Evolutionary conservation across 176 grass and related monocot species (phyloP), one percentile per base, ranked within the genome.

Genomic region (Tuctoria greenei): DNA sequence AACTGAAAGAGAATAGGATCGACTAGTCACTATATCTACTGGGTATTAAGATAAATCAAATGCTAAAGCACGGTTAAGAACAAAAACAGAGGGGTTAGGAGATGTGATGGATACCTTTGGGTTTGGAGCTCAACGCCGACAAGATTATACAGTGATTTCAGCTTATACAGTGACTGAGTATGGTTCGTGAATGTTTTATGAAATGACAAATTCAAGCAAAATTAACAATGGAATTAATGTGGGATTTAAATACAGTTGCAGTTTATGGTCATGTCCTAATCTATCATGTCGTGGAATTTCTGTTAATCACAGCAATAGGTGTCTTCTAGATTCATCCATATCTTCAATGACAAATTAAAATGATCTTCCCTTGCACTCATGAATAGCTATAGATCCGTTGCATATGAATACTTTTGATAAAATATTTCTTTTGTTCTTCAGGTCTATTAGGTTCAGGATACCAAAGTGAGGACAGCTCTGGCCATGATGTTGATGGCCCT

Each of bases 381-480:
- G 47, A 47, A 51, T 51, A 20, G 17, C 17, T 5, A 17, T 51
- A 20, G 47, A 51, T 20, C 6, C 16, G 0, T 51, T 51, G 47
- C 17, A 20, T 51, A 20, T 51, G 17, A 7, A 52, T 5, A 40
- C 3, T 23, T 16, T 74, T 74, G 42, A 68, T 60, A 13, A 49
- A 35, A 0, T 56, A 12, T 21, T 65, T 20, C 24, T 74, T 62
- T 50, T 42, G 27, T 45, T 71, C 20, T 8, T 89, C 10, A 44
- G 75, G 69, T 49, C 24, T 67, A 67, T 47, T 79, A 93, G 93
- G 80, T 85, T 97, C 90, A 61, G 93, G 90, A 37, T 93, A 97
- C 71, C 83, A 87, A 82, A 97, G 93, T 16, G 93, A 93, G 64
- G 83, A 97, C 24, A 91, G 90, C 90, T 93, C 88, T 37, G 80